phyloP scores from a whole-genome alignment of 1,284 basidiomycete species.

The Inonotus obliquus region DNA sequence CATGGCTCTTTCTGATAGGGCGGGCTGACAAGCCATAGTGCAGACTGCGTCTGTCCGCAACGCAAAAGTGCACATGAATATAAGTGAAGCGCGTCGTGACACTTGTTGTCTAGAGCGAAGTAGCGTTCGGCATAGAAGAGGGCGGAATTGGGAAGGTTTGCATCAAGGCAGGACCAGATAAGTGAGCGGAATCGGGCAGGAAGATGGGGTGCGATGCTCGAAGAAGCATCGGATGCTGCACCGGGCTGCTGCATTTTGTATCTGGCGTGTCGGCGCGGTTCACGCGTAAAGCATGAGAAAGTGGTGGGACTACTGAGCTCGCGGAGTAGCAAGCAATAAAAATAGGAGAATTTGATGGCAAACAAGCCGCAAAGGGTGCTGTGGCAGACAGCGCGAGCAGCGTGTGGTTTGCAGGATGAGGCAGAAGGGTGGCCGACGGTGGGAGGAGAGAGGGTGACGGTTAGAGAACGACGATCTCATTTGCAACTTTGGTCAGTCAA shows the following conservation, averaged over 20 bases:
- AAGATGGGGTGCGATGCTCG: conserved; percentile 46
- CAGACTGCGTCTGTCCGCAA: conserved; percentile 73
- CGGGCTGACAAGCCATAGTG: conserved; percentile 63
- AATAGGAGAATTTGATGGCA: neutral
- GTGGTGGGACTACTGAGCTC: conserved; percentile 1
- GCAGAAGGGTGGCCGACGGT: conserved; percentile 3
- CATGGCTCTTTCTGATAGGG: conserved; percentile 52
- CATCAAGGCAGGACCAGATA: conserved; percentile 75
- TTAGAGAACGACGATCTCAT: neutral
- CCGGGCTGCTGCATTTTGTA: conserved; percentile 44
- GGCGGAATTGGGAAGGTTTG: conserved; percentile 68
- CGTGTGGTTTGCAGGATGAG: neutral
- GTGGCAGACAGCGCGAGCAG: neutral
- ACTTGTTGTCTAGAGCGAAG: conserved; percentile 57
- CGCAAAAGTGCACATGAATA: conserved; percentile 76
- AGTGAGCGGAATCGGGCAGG: conserved; percentile 62
- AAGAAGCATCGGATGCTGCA: conserved; percentile 27
- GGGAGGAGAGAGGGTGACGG: neutral
- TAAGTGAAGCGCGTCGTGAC: conserved; percentile 81
- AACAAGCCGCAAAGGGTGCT: neutral
- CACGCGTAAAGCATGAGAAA: conserved; percentile 13
- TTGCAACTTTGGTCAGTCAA: neutral
- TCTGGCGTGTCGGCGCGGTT: conserved; percentile 9
- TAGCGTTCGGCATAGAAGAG: conserved; percentile 81
- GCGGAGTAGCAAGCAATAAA: conserved; percentile 12